Base-by-base conservation (phyloP, 768 basidiomycete species). In the Multifurca ochricompacta region DNA sequence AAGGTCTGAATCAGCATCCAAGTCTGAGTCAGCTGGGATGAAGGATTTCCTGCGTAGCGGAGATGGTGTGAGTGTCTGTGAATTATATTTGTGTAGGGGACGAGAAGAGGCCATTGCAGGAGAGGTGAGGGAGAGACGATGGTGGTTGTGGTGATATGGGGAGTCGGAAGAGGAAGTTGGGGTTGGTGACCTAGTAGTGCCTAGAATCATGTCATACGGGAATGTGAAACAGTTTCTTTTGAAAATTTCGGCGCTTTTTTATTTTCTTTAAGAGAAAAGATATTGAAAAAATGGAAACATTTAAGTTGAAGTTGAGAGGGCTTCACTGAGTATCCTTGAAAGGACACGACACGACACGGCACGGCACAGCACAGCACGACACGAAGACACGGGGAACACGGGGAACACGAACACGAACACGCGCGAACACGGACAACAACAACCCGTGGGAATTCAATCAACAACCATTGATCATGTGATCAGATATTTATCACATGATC, bases 21-120 rank as follows among this genome's bases (percentile, higher is more conserved):
- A 27, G 48, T 51, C 47, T 2, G 52, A 45, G 49, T 49, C 51
- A 6, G 37, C 21, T 7, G 57, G 59, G 9, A 59, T 34, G 21
- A 59, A 45, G 2, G 59, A 58, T 37, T 51, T 60, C 47, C 60
- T 48, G 36, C 60, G 58, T 3, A 61, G 36, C 23, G 60, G 60
- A 7, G 60, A 61, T 18, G 60, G 58, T 0, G 53, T 60, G 21
- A 55, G 53, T 21, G 59, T 51, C n/a, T 46, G 58, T 9, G 59
- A 60, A 45, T 19, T 35, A 32, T 32, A 59, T 13, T 36, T 43
- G 32, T 32, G 52, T 13, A 21, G 18, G 23, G 54, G 27, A 14
- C 58, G 58, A 13, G 54, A 50, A 10, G 58, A 36, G 8, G 48
- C 21, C 54, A 57, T 59, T 10, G 48, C 10, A 28, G 50, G 49